These are phyloP conservation scores for Phytopythium delawarense DNA, from an alignment of 352 stramenopile genomes.

Conservation along the genomic window DNA sequence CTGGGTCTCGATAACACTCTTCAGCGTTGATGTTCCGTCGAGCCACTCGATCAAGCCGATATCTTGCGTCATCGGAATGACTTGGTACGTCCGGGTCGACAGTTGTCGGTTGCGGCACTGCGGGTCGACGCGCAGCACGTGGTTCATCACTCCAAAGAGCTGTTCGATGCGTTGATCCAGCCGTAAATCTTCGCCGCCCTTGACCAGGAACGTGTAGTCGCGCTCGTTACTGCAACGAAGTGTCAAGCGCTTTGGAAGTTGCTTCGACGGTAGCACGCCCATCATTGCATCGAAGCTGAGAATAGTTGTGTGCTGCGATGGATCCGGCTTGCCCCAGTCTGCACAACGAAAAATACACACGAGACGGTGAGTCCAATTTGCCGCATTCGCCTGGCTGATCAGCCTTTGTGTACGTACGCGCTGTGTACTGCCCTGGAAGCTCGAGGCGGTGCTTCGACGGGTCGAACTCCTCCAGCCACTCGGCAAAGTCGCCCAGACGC, in stretches of 20 bases:
- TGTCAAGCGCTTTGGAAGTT: slow-evolving; percentile 78
- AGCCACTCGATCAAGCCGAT: slow-evolving; percentile 87
- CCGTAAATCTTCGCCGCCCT: slow-evolving; percentile 89
- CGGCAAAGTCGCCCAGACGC: slow-evolving; percentile 75
- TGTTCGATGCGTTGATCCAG: slow-evolving; percentile 91
- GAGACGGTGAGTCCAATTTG: neutral
- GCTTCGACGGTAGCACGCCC: slow-evolving; percentile 80
- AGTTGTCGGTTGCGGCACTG: slow-evolving; percentile 64
- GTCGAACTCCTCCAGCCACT: slow-evolving; percentile 85
- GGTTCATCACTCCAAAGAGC: slow-evolving; percentile 91
- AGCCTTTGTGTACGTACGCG: slow-evolving; percentile 29
- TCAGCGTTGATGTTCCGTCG: slow-evolving; percentile 67
- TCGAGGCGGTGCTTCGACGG: slow-evolving; percentile 62
- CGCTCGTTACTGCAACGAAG: slow-evolving; percentile 80
- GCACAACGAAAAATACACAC: slow-evolving; percentile 5
- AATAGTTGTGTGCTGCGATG: slow-evolving; percentile 55
- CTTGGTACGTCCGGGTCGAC: slow-evolving; percentile 75
- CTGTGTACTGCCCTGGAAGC: slow-evolving; percentile 77
- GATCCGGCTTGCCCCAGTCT: slow-evolving; percentile 76
- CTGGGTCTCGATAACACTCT: slow-evolving; percentile 73
- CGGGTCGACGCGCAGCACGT: slow-evolving; percentile 64
- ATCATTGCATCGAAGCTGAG: slow-evolving; percentile 75
- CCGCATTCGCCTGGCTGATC: neutral
- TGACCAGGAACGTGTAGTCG: slow-evolving; percentile 86
- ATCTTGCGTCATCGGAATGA: slow-evolving; percentile 83